A percentile compares a stretch with the other conserved stretches of the same genome.
phyloP scores from a whole-genome alignment of 2,329 filamentous ascomycete genomes.

The Scedosporium apiospermum region DNA sequence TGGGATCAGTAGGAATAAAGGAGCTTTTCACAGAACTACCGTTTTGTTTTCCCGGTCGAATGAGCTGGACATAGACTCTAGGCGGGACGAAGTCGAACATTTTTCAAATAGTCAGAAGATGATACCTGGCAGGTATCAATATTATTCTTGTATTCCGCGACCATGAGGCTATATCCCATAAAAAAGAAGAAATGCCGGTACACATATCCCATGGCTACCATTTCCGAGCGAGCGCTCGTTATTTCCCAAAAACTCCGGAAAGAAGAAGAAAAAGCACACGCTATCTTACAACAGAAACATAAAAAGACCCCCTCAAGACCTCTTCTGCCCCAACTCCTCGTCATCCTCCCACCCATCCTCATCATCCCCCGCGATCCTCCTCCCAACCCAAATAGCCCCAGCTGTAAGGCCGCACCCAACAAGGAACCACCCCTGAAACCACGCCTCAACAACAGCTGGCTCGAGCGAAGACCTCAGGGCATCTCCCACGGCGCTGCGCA shows the following conservation, averaged over 20 bases:
- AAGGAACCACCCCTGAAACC: slow-evolving; percentile 86
- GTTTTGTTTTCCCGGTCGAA: neutral
- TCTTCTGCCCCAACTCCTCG: slow-evolving; percentile 65
- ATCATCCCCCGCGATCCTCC: slow-evolving; percentile 40
- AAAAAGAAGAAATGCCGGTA: neutral
- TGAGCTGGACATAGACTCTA: too few relatives aligned
- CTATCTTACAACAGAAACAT: neutral
- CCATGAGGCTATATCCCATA: neutral
- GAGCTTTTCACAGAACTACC: neutral
- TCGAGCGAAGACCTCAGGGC: slow-evolving; percentile 62
- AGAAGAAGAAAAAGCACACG: neutral
- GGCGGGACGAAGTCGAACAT: too few relatives aligned
- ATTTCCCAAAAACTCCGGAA: neutral
- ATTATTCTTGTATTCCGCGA: too few relatives aligned
- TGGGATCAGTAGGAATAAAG: neutral
- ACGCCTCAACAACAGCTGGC: slow-evolving; percentile 49
- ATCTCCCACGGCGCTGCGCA: slow-evolving; percentile 67
- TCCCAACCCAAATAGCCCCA: slow-evolving; percentile 63
- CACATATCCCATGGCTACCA: neutral
- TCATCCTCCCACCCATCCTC: slow-evolving; percentile 50
- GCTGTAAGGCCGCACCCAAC: slow-evolving; percentile 56
- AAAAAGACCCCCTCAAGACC: slow-evolving; percentile 33
- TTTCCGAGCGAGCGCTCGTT: neutral
- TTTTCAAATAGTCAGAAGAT: neutral
- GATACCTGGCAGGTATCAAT: too few relatives aligned